Base-by-base conservation (phyloP, 192 early-diverging fungal species). In the Linnemannia elongata region DNA sequence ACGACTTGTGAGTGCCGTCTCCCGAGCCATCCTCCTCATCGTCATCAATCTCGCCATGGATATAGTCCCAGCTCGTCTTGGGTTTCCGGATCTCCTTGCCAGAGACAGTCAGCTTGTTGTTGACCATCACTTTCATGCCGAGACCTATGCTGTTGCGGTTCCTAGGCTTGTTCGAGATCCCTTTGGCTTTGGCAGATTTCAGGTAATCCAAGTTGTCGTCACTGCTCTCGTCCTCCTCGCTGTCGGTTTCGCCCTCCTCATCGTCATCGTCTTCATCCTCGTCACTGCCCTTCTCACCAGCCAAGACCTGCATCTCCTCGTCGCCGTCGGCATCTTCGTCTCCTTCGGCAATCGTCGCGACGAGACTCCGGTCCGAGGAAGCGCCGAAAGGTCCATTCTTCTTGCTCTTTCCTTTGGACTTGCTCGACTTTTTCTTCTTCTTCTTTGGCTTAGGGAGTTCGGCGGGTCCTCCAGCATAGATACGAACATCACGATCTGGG, bases 101-200 rank as follows among this genome's bases (percentile, higher is more conserved):
- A 39, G 78, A 80, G 15, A 81, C 85, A 0, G 80, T 87, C 10
- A 81, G 54, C 66, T 87, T 87, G 72, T 87, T 79, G 60, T 80
- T 80, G 13, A 87, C 85, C 85, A 87, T 87, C 71, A 81, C 79
- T 63, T 87, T 87, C 85, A 87, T 87, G 18, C 79, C 77, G 69
- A 83, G 78, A 35, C 86, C 76, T 36, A 89, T 30, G 57, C 89
- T 87, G 78, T 89, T 80, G 33, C 86, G 54, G 75, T 89, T 80
- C 72, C 84, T 38, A 20, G 81, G 77, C 38, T 76, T 79, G 70
- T 79, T 75, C 22, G 78, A 71, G 42, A 71, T 79, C 6, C 79
- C 79, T 27, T 77, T 77, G 4, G 70, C 55, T 60, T 84, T 79
- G 35, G 72, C 83, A 55, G 81, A 78, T 55, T 74, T 77, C 15